A percentile compares a stretch with the other conserved stretches of the same genome.
These are phyloP conservation scores for Brettanomyces sp. DNA, from an alignment of 805 yeast species.

Conservation along the genomic window DNA sequence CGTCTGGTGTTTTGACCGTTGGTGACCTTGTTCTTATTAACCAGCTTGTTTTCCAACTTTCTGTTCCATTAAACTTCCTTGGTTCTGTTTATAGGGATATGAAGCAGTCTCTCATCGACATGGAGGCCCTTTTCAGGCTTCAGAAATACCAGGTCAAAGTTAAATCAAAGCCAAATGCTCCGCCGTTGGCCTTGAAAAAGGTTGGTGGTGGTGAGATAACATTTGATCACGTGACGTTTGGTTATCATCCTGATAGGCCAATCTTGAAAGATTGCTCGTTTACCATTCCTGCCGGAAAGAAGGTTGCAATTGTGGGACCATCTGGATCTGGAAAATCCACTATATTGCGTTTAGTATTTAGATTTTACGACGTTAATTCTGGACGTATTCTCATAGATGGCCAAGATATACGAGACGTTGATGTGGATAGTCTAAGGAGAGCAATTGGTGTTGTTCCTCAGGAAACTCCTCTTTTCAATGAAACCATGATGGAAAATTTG, in stretches of 20 bases:
- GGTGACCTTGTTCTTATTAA: constrained; percentile 93
- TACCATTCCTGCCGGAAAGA: constrained; percentile 80
- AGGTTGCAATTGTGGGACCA: constrained; percentile 93
- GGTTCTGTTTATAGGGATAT: constrained; percentile 95
- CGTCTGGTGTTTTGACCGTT: constrained; percentile 70
- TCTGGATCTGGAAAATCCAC: constrained; percentile 96
- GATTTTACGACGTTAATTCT: constrained; percentile 76
- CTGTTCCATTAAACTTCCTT: constrained; percentile 87
- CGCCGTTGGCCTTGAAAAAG: constrained; percentile 40
- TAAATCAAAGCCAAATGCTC: constrained; percentile 52
- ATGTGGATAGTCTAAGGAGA: constrained; percentile 63
- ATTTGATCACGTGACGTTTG: constrained; percentile 89
- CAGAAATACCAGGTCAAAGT: constrained; percentile 68
- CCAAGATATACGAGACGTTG: constrained; percentile 70
- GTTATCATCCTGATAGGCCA: constrained; percentile 83
- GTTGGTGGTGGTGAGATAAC: constrained; percentile 59
- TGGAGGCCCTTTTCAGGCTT: constrained; percentile 87
- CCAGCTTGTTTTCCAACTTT: constrained; percentile 90
- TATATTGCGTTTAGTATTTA: constrained; percentile 67
- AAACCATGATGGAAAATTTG: constrained; percentile 77
- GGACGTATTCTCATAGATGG: constrained; percentile 85
- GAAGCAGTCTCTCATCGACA: constrained; percentile 85
- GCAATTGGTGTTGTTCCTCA: constrained; percentile 93
- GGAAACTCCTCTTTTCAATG: constrained; percentile 93
- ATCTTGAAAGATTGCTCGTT: constrained; percentile 75